Conservation (phyloP, 1,284 basidiomycete species). For the Xerocomus nothofagi region DNA sequence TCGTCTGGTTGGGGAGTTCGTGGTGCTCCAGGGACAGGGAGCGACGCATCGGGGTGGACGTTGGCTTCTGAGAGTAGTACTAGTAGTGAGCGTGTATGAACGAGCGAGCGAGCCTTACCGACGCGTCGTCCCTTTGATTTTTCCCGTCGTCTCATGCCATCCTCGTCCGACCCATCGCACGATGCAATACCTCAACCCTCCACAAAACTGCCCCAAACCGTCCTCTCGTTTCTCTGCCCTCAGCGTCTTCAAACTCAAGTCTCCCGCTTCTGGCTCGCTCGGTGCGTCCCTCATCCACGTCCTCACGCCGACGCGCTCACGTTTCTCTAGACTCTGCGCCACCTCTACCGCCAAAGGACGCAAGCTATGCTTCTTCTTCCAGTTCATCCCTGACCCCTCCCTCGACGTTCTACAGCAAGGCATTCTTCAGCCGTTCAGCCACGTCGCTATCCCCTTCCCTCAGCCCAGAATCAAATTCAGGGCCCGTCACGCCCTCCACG, state of each 20-base stretch:
- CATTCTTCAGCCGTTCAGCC: constrained; percentile 52
- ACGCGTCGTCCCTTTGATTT: no score
- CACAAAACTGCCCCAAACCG: constrained; percentile 13
- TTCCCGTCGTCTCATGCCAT: no score
- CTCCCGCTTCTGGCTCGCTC: constrained; percentile 5
- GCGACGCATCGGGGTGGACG: no score
- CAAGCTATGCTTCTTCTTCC: constrained; percentile 37
- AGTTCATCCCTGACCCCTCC: constrained; percentile 6
- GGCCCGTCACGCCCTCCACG: constrained; percentile 38
- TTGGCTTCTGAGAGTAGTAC: no score
- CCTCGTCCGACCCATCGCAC: no score
- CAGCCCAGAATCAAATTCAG: constrained; percentile 34
- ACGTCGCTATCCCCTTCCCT: constrained; percentile 51
- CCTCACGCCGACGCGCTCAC: neutral
- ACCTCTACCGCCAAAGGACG: constrained; percentile 71
- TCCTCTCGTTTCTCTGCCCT: constrained; percentile 59
- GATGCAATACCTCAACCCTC: constrained; percentile 13
- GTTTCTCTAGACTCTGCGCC: constrained; percentile 17
- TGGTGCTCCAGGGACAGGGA: no score
- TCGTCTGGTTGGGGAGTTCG: neutral
- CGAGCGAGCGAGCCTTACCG: no score
- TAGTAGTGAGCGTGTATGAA: no score
- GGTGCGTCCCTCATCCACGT: constrained; percentile 2
- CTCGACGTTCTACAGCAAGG: constrained; percentile 22
- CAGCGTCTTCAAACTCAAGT: constrained; percentile 55